Evolutionary conservation across 140 eudicot genomes (phyloP), one percentile per base, ranked within the genome.

Genomic region (Erigeron philadelphicus): DNA sequence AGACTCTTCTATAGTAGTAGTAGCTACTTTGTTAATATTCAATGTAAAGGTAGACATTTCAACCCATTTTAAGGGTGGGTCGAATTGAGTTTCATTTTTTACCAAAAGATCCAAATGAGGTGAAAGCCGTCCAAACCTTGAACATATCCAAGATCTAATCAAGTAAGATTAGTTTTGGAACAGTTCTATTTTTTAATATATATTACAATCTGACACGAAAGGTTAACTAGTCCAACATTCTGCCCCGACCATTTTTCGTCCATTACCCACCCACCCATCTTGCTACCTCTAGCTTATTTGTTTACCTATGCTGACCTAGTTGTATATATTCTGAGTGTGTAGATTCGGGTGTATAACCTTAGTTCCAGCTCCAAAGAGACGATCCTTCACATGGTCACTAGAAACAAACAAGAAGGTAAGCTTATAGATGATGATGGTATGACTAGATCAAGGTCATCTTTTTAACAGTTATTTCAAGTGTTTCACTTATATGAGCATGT

Each of bases 261-360:
- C 61, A 55, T 55, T 55, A 17, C 61, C 38, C 9, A 18, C 61
- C 35, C 9, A 18, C 11, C 35, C 61, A 55, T 55, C 61, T 55
- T 18, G 61, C 61, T 55, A 55, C 61, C 35, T 9, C 35, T 57
- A 57, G 38, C 4, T 31, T 31, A 31, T 31, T 57, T 1, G 46
- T 58, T 50, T 23, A 44, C 50, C 31, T 64, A 54, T 38, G 21
- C 9, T 65, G 64, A 46, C 48, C 35, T 40, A 19, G 42, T 74
- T 23, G 81, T 47, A 5, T 63, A 46, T 60, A 13, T 45, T 67
- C 55, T 79, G 68, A 68, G 68, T 72, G 76, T 72, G 61, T 77
- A 91, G 97, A 83, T 91, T 38, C 83, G 79, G 53, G 66, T 92
- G 42, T 88, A 88, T 71, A 66, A 80, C 72, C 81, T 92, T 69